Percentiles rank a stretch among this genome's conserved stretches.
Evolutionary conservation across 257 asterid genomes (phyloP).

Genomic region (Euphrasia confusa): DNA sequence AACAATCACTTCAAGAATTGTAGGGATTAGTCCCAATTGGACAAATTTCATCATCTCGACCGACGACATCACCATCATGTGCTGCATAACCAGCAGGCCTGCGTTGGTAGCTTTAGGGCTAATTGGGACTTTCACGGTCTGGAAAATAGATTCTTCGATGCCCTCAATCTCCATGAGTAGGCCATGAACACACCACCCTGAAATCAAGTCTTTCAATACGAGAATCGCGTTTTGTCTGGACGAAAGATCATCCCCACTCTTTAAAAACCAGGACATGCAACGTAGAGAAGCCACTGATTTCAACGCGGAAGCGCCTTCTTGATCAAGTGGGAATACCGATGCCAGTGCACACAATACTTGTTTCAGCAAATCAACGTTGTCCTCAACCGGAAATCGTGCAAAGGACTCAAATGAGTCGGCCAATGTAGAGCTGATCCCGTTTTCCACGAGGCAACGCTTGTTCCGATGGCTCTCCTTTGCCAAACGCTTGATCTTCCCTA

Average conservation of each 20-base stretch:
- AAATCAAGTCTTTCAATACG: conserved; percentile 45
- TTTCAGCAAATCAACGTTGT: conserved; percentile 29
- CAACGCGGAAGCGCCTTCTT: conserved; percentile 43
- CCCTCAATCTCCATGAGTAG: conserved; percentile 35
- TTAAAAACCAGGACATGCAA: conserved; percentile 49
- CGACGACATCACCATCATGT: conserved; percentile 21
- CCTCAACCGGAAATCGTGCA: conserved; percentile 27
- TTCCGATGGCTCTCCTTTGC: conserved; percentile 70
- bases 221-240: conserved; percentile 43
- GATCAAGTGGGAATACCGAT: conserved; percentile 50
- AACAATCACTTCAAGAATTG: conserved; percentile 58
- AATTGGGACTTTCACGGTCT: conserved; percentile 49
- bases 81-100: conserved; percentile 44
- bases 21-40: conserved; percentile 43
- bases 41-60: conserved; percentile 26
- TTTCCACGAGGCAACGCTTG: conserved; percentile 45
- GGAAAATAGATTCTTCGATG: conserved; percentile 40
- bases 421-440: conserved; percentile 45
- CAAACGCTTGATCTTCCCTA: conserved; percentile 38
- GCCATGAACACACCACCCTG: conserved; percentile 21
- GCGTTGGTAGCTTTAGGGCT: conserved; percentile 61
- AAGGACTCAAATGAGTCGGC: conserved; percentile 51
- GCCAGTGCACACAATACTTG: conserved; percentile 47
- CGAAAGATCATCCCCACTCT: conserved; percentile 46
- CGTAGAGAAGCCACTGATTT: conserved; percentile 43